Evolutionary conservation across 768 basidiomycete species (phyloP), one percentile per base, ranked within the genome.

Genomic region (Stropharia rugosoannulata): DNA sequence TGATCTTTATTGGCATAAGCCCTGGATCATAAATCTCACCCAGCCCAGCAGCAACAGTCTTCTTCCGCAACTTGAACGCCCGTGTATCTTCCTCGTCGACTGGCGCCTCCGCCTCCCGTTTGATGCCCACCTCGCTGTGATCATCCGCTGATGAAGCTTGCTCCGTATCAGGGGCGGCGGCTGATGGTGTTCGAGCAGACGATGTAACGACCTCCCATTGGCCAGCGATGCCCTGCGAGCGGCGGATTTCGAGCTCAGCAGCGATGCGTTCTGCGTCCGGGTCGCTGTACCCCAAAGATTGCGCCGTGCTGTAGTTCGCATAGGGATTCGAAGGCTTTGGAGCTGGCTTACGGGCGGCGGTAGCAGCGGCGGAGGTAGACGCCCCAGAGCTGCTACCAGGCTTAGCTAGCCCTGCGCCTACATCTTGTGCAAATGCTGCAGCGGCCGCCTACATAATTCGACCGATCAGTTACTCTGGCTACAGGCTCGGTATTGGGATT

Each of bases 301-400:
- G 87, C 0, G 96, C 88, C 0, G 93, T 94, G 10, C 92, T 85
- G 70, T 98, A 99, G 68, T 96, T 89, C 0, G 88, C 80, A 57
- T 82, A 86, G n/a, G 80, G 82, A 62, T 87, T 84, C 1, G 84
- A 76, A 10, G 85, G 78, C 65, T 82, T 86, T 4, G 67, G 64
- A 15, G 75, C 55, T 9, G 76, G 74, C 50, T 63, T 72, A 32
- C 29, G 29, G 9, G 29, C 29, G 29, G 29, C 9, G 53, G 64
- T 72, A n/a, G 65, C 67, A 13, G 59, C 37, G 22, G 62, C 67
- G 49, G 64, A 75, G 40, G 66, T 68, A 16, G 66, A 73, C 25
- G 70, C 67, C 48, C 73, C 57, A n/a, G 79, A 63, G 16, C 70
- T 64, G 27, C 57, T 58, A 10, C 29, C 29, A 12, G 72, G 71